Evolutionary conservation across 768 basidiomycete genomes (phyloP).

Genomic region (Kondoa subrosea): DNA sequence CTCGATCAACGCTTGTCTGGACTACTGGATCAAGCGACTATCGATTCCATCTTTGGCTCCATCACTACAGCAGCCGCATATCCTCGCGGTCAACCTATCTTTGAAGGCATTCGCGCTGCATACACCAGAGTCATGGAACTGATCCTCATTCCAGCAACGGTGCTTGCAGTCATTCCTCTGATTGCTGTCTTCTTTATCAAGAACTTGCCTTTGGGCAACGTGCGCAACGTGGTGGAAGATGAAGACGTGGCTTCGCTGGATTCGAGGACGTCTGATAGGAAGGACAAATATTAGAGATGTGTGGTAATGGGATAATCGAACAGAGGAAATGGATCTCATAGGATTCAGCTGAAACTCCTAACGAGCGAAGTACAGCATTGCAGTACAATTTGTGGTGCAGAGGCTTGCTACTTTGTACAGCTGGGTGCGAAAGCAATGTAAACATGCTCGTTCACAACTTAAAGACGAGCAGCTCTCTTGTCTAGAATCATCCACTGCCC

Average conservation of each 20-base stretch:
- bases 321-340: too few species aligned
- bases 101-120: slow-evolving; percentile 45
- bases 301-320: too few species aligned
- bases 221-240: slow-evolving; percentile 52
- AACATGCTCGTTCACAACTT: too few species aligned
- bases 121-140: slow-evolving; percentile 30
- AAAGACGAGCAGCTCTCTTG: too few species aligned
- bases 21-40: slow-evolving; percentile 32
- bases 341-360: too few species aligned
- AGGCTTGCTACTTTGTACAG: too few species aligned
- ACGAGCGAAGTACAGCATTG: too few species aligned
- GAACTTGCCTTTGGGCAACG: slow-evolving; percentile 50
- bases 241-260: slow-evolving; percentile 24
- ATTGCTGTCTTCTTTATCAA: slow-evolving; percentile 46
- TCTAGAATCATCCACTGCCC: too few species aligned
- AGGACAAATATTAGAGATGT: too few species aligned
- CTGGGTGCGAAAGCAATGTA: too few species aligned
- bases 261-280: background rate
- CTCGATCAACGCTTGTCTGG: slow-evolving; percentile 44
- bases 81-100: slow-evolving; percentile 37
- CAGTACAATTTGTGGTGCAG: too few species aligned
- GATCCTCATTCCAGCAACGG: slow-evolving; percentile 43
- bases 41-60: slow-evolving; percentile 19
- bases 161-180: slow-evolving; percentile 45
- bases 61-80: slow-evolving; percentile 41